A percentile compares a stretch with the other conserved stretches of the same genome.
Conservation (phyloP, 2,329 filamentous ascomycete genomes). For the Lecanoromycetidae sp. region DNA sequence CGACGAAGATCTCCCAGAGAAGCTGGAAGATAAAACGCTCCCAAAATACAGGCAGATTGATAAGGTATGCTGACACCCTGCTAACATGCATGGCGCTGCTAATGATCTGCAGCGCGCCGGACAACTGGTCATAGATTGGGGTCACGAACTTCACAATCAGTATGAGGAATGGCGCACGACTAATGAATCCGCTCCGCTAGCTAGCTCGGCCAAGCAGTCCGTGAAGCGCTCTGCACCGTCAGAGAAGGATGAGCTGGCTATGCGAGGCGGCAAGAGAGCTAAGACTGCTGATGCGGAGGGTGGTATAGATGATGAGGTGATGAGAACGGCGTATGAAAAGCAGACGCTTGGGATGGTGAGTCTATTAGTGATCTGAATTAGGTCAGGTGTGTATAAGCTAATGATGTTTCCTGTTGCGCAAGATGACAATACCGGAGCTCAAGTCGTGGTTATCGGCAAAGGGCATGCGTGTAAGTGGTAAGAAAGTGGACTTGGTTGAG, state of each 20-base stretch:
- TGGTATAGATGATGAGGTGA: constrained; percentile 32
- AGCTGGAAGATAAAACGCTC: constrained; percentile 63
- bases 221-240: constrained; percentile 33
- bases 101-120: too few species aligned
- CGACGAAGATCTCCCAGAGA: constrained; percentile 75
- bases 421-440: constrained; percentile 36
- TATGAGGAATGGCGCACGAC: constrained; percentile 33
- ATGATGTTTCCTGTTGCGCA: too few species aligned
- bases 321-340: constrained; percentile 33
- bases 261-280: constrained; percentile 31
- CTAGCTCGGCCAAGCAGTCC: too few species aligned
- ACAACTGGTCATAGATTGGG: constrained; percentile 66
- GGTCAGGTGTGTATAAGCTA: too few species aligned
- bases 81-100: too few species aligned
- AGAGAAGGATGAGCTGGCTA: constrained; percentile 19
- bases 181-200: constrained; percentile 31
- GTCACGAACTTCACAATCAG: constrained; percentile 52
- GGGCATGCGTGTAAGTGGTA: constrained; percentile 32
- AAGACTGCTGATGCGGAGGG: constrained; percentile 29
- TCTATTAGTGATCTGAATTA: neutral
- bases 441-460: constrained; percentile 37
- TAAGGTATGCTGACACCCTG: too few species aligned
- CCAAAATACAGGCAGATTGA: constrained; percentile 80
- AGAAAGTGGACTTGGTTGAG: constrained; percentile 41
- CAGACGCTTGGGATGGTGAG: constrained; percentile 32